Evolutionary conservation across 2,329 filamentous ascomycete species (phyloP).

Genomic region (Clonostachys byssicola): DNA sequence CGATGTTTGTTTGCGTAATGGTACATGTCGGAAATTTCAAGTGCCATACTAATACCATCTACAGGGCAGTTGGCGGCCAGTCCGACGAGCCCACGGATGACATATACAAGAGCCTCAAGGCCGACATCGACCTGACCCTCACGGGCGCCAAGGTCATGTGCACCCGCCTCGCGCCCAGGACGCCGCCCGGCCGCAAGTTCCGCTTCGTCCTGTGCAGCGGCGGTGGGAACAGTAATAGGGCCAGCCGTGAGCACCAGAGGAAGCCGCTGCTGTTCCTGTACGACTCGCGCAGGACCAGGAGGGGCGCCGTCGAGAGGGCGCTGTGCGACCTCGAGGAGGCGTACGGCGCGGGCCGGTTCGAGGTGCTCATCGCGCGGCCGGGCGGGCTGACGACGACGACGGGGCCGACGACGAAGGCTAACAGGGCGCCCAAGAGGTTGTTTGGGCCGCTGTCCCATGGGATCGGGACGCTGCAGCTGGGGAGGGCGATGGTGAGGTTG

Average conservation of each 20-base stretch:
- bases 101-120: constrained; percentile 36
- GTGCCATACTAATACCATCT: neutral
- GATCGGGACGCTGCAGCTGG: constrained; percentile 28
- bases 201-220: constrained; percentile 38
- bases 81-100: constrained; percentile 41
- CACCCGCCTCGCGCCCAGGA: constrained; percentile 18
- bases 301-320: constrained; percentile 27
- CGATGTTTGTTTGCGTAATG: too few relatives aligned
- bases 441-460: constrained; percentile 17
- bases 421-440: constrained; percentile 13
- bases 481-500: constrained; percentile 26
- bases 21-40: too few relatives aligned
- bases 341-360: constrained; percentile 22
- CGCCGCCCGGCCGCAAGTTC: constrained; percentile 24
- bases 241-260: constrained; percentile 25
- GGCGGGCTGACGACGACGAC: constrained; percentile 17
- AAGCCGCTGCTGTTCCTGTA: constrained; percentile 26
- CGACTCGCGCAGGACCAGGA: constrained; percentile 30
- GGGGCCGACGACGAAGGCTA: constrained; percentile 4
- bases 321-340: constrained; percentile 29
- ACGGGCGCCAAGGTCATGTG: constrained; percentile 54
- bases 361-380: constrained; percentile 29
- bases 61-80: constrained; percentile 34
- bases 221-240: constrained; percentile 21
- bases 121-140: constrained; percentile 57